Conservation (phyloP, 148 eudicot genomes). For the Dianthus caryophyllus region DNA sequence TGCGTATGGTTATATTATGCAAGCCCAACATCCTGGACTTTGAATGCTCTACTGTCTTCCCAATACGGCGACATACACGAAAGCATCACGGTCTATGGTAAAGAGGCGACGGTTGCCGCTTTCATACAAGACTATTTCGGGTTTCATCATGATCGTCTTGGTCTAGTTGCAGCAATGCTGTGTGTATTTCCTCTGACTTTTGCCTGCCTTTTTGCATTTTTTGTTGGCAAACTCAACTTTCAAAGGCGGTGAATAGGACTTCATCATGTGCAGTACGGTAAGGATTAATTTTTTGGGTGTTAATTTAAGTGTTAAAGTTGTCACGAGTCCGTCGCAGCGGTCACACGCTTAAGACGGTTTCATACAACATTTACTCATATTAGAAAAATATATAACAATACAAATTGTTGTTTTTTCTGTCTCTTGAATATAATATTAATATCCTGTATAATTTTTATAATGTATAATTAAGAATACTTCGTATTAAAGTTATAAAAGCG, state of each 20-base stretch:
- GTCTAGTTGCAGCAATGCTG: constrained; percentile 44
- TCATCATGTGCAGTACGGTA: too few species aligned
- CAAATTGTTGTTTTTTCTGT: too few species aligned
- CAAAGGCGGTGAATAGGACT: constrained; percentile 53
- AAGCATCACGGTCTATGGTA: constrained; percentile 40
- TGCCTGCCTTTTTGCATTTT: constrained; percentile 53
- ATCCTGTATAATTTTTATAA: too few species aligned
- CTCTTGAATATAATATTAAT: too few species aligned
- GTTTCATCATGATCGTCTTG: constrained; percentile 42
- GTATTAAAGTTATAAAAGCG: too few species aligned
- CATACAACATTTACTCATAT: too few species aligned
- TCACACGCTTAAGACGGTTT: too few species aligned
- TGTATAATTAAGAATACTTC: too few species aligned
- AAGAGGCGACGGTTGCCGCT: constrained; percentile 33
- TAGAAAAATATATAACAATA: too few species aligned
- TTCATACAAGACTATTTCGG: constrained; percentile 65
- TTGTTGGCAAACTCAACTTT: constrained; percentile 61
- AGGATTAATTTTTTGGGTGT: too few species aligned
- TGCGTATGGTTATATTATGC: constrained; percentile 75
- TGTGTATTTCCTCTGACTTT: constrained; percentile 48
- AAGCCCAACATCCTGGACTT: constrained; percentile 60
- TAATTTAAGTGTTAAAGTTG: too few species aligned
- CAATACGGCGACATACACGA: constrained; percentile 63
- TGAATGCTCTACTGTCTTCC: constrained; percentile 55
- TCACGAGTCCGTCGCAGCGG: too few species aligned